Evolutionary conservation across 106 monocot genomes (phyloP), one percentile per base, ranked within the genome.

Genomic region (Chionographis japonica): DNA sequence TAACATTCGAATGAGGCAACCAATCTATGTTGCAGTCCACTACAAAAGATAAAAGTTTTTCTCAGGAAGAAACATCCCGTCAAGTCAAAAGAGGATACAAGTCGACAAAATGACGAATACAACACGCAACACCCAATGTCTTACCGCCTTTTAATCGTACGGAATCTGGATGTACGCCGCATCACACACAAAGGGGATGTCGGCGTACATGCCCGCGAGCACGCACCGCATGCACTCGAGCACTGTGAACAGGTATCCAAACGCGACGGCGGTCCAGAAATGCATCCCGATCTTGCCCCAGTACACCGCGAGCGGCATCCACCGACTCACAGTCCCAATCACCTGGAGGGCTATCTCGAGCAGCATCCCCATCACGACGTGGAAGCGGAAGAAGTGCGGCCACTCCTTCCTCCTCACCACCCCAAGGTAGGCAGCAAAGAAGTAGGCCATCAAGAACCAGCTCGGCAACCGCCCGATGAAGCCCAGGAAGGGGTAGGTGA

Each of bases 241-340:
- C 15, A 89, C 85, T 0, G 89, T 89, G 66, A 89, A 89, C 46
- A 89, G 72, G 71, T 85, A 89, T 8, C 63, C 85, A 60, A 89
- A 89, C 40, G 82, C 78, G 3, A 89, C 60, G 0, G 89, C 82
- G 6, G 89, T 83, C 89, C 85, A 89, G 15, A 89, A 82, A 41
- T 89, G 89, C 86, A 86, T 82, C 19, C 86, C 86, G n/a, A 86
- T 36, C 77, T 89, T 89, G 7, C 89, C 89, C 85, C 89, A 82
- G 61, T 89, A 89, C 39, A 85, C 55, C 0, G 82, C 74, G 3
- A 77, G 64, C 4, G 89, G 89, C 89, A 89, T 79, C 89, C 89
- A 89, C 12, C 82, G 65, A 67, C 89, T 89, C 5, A 89, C 59
- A 0, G 82, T 82, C 46, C 89, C 89, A 2, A 85, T 68, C 12